A percentile compares a stretch with the other conserved stretches of the same genome.
phyloP scores from a whole-genome alignment of 2,329 filamentous ascomycete genomes.

The Fusarium proliferatum region DNA sequence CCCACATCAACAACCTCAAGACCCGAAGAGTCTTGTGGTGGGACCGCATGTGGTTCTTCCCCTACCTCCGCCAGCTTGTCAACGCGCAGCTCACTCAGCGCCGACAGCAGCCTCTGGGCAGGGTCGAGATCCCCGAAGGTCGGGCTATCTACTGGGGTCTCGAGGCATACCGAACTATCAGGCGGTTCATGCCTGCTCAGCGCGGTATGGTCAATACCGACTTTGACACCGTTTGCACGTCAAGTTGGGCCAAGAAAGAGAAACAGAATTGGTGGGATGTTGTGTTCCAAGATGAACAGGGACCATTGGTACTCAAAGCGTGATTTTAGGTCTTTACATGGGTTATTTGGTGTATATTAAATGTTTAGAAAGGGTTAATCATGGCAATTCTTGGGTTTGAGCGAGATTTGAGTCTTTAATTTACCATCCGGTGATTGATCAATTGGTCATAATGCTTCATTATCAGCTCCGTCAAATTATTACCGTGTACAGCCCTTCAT shows the following conservation, averaged over 20 bases:
- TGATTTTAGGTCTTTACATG: background rate
- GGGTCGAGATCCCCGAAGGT: background rate
- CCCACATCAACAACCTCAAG: constrained; percentile 32
- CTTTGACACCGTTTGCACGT: constrained; percentile 13
- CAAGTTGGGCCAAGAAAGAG: constrained; percentile 21
- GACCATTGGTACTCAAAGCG: constrained; percentile 6
- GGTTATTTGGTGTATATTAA: background rate
- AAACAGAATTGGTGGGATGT: constrained; percentile 27
- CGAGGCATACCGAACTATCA: constrained; percentile 22
- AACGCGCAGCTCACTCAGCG: constrained; percentile 17
- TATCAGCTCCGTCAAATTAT: too few relatives aligned
- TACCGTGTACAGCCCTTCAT: too few relatives aligned
- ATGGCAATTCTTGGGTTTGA: background rate
- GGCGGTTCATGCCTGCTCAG: constrained; percentile 9
- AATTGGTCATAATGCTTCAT: background rate
- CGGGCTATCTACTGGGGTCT: constrained; percentile 31
- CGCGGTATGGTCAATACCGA: background rate
- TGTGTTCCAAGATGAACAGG: constrained; percentile 18
- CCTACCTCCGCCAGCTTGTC: constrained; percentile 27
- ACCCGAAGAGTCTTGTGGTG: constrained; percentile 31
- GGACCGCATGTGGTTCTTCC: constrained; percentile 41
- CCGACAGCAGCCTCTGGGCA: constrained; percentile 10
- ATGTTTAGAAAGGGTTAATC: background rate
- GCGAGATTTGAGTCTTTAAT: background rate
- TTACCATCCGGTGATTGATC: background rate